These are phyloP conservation scores for Lipomyces mesembrius DNA, from an alignment of 805 yeast genomes.

Conservation along the genomic window DNA sequence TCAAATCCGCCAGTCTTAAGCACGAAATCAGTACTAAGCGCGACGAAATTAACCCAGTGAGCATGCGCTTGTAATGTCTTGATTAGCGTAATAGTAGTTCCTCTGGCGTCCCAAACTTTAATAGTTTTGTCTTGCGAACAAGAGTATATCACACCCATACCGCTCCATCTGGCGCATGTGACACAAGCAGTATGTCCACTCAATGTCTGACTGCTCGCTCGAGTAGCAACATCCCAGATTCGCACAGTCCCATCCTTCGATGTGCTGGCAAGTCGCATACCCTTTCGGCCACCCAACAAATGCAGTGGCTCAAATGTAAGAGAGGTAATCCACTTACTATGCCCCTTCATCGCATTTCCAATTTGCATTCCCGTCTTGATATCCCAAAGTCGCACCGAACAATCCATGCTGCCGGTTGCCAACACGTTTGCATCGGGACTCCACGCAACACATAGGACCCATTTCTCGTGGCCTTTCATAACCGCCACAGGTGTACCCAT, in stretches of 20 bases:
- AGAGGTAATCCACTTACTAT: conserved; percentile 85
- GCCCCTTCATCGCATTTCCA: conserved; percentile 80
- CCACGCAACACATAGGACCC: conserved; percentile 92
- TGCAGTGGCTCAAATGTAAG: conserved; percentile 95
- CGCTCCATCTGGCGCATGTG: conserved; percentile 97
- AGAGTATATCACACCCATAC: conserved; percentile 78
- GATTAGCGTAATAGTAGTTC: conserved; percentile 15
- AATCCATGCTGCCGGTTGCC: conserved; percentile 97
- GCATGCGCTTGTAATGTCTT: conserved; percentile 84
- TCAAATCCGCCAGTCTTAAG: conserved; percentile 88
- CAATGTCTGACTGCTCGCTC: conserved; percentile 70
- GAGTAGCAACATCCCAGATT: conserved; percentile 82
- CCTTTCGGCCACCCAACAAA: conserved; percentile 66
- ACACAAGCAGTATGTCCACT: conserved; percentile 89
- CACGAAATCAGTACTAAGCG: conserved; percentile 87
- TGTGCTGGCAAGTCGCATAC: conserved; percentile 74
- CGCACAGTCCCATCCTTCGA: conserved; percentile 90
- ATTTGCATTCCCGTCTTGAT: conserved; percentile 69
- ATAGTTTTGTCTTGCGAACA: conserved; percentile 95
- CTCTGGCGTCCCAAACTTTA: conserved; percentile 76
- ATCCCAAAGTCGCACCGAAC: conserved; percentile 87
- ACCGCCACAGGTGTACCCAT: conserved; percentile 89
- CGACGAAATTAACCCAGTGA: conserved; percentile 96
- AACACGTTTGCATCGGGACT: conserved; percentile 88
- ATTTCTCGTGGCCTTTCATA: conserved; percentile 81